Conservation (phyloP, 2,329 filamentous ascomycete genomes). For the Monosporascus sp. region DNA sequence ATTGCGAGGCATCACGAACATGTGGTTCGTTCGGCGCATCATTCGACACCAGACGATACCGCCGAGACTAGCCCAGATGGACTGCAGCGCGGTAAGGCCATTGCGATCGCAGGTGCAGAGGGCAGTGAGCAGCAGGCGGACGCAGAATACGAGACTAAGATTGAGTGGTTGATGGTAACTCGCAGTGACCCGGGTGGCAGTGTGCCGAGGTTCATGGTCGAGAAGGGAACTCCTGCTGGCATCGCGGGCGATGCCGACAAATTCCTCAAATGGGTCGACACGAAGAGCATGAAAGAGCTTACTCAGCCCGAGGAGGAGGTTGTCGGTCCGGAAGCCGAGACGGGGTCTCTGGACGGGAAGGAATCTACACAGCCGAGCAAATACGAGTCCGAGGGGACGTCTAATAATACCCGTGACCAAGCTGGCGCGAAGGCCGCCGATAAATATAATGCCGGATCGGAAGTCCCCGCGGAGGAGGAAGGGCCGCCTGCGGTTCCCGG, state of each 20-base stretch:
- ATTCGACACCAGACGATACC: conserved; percentile 15
- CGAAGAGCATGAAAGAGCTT: conserved; percentile 33
- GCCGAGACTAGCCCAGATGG: conserved; percentile 24
- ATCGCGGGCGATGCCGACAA: conserved; percentile 76
- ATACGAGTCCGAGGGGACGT: background rate
- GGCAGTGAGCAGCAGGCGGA: conserved; percentile 14
- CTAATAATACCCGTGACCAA: conserved; percentile 12
- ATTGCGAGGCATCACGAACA: conserved; percentile 33
- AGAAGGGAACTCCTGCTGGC: conserved; percentile 75
- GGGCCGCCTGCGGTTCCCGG: conserved; percentile 36
- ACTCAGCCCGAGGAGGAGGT: conserved; percentile 15
- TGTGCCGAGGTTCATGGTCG: conserved; percentile 87
- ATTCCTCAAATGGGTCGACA: conserved; percentile 68
- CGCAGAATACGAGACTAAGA: conserved; percentile 33
- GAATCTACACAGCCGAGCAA: conserved; percentile 3
- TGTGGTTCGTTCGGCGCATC: conserved; percentile 35
- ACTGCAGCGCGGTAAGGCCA: conserved; percentile 25
- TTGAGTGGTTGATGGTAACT: conserved; percentile 94
- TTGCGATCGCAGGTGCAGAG: conserved; percentile 24
- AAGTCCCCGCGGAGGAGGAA: conserved; percentile 15
- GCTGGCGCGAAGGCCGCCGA: conserved; percentile 9
- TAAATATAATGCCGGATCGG: conserved; percentile 8
- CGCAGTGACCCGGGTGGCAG: conserved; percentile 83
- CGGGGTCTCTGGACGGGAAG: conserved; percentile 24
- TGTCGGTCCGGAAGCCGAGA: conserved; percentile 12